Percentiles rank a stretch among this genome's conserved stretches.
phyloP scores from a whole-genome alignment of 2,329 filamentous ascomycete genomes.

The Sporothrix variecibatus region DNA sequence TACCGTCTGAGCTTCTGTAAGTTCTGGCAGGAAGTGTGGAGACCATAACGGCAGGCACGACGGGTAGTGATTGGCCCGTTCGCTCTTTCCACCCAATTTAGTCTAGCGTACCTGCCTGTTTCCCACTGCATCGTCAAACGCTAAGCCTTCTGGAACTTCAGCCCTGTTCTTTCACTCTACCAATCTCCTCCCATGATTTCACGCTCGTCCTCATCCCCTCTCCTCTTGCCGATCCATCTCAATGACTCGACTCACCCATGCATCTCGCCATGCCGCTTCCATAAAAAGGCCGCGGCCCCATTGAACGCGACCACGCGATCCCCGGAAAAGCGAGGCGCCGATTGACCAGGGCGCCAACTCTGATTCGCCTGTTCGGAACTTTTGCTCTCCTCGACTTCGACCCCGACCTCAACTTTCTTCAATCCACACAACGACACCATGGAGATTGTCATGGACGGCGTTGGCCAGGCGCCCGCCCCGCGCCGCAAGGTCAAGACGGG shows the following conservation, averaged over 20 bases:
- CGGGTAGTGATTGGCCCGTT: neutral
- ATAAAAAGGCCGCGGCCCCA: neutral
- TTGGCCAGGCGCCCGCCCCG: neutral
- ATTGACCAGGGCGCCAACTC: neutral
- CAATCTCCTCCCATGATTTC: neutral
- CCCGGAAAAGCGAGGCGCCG: neutral
- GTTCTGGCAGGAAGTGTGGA: neutral
- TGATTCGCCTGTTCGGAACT: constrained; percentile 2
- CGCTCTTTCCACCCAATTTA: neutral
- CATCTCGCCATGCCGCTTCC: too few relatives aligned
- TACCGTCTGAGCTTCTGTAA: too few relatives aligned
- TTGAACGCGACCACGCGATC: neutral
- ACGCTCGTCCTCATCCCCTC: neutral
- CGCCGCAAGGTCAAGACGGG: constrained; percentile 14
- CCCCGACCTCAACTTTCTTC: too few relatives aligned
- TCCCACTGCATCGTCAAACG: neutral
- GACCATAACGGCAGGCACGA: neutral
- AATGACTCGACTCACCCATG: neutral
- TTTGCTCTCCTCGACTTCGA: neutral
- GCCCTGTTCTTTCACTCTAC: neutral
- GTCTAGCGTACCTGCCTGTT: constrained; percentile 2
- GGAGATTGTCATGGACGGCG: neutral
- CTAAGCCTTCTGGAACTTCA: neutral
- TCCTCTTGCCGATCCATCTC: neutral
- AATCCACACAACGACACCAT: neutral